Conservation (phyloP, 305 asterid species). For the Fraxinus baroniana region DNA sequence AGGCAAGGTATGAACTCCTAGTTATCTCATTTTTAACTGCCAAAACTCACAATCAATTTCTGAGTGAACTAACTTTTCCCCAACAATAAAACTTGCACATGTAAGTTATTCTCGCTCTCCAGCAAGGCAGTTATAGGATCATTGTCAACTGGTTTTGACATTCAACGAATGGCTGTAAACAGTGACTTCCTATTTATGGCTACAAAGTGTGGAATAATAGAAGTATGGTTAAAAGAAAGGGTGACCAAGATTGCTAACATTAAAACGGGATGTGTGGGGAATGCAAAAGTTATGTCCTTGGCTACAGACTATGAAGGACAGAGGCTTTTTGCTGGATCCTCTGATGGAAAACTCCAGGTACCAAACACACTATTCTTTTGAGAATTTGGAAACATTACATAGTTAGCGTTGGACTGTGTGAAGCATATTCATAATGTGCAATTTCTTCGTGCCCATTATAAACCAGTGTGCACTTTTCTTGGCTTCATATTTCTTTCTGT, state of each 20-base stretch:
- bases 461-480: background rate
- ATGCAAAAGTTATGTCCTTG: slow-evolving; percentile 41
- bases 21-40: background rate
- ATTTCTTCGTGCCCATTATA: background rate
- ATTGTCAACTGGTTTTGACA: slow-evolving; percentile 53
- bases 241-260: slow-evolving; percentile 51
- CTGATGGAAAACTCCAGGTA: slow-evolving; percentile 75
- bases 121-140: slow-evolving; percentile 68
- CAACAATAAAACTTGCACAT: slow-evolving; percentile 1
- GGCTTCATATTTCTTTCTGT: background rate
- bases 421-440: background rate
- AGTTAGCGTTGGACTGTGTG: background rate
- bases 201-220: slow-evolving; percentile 63
- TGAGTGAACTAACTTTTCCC: background rate
- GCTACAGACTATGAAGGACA: slow-evolving; percentile 62
- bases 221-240: slow-evolving; percentile 71
- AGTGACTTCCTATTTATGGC: slow-evolving; percentile 67
- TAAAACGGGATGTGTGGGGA: slow-evolving; percentile 39
- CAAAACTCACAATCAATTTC: background rate
- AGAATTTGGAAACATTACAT: background rate
- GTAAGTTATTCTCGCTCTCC: slow-evolving; percentile 68
- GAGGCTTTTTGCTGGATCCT: slow-evolving; percentile 68
- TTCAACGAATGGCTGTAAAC: slow-evolving; percentile 48
- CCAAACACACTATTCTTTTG: background rate
- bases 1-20: slow-evolving; percentile 52